phyloP scores from a whole-genome alignment of 73 alveolate species.

The Symbiodinium pilosum region DNA sequence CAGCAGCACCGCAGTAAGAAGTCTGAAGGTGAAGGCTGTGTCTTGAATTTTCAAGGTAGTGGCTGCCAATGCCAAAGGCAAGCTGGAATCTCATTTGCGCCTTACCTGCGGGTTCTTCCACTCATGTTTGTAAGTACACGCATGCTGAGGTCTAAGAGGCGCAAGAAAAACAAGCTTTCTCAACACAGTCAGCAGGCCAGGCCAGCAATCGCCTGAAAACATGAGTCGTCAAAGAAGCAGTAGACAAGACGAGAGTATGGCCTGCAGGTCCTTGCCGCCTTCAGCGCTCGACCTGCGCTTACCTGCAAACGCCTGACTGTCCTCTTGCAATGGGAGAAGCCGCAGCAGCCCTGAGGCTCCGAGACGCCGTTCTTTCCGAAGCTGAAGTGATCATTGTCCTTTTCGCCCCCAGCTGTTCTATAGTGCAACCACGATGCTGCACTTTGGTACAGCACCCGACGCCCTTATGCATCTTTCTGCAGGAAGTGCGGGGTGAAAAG shows the following conservation, averaged over 20 bases:
- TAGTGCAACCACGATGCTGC: too few relatives aligned
- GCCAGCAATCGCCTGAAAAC: too few relatives aligned
- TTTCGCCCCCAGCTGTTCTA: too few relatives aligned
- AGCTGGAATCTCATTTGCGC: not conserved
- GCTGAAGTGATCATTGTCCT: not conserved
- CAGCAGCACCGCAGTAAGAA: not conserved
- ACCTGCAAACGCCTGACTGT: not conserved
- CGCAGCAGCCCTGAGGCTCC: not conserved
- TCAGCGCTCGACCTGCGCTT: not conserved
- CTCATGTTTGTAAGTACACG: not conserved
- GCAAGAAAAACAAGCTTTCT: not conserved
- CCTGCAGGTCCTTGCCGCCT: not conserved
- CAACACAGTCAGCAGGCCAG: constrained; percentile 5
- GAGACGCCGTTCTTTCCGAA: not conserved
- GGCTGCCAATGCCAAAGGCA: not conserved
- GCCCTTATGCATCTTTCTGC: too few relatives aligned
- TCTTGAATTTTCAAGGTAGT: not conserved
- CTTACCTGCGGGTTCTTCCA: not conserved
- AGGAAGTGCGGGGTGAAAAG: too few relatives aligned
- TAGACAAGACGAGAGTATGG: not conserved
- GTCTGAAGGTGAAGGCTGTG: too few relatives aligned
- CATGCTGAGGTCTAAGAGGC: not conserved
- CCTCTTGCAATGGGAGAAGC: too few relatives aligned
- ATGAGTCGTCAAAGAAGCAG: too few relatives aligned
- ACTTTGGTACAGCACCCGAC: too few relatives aligned